phyloP scores from a whole-genome alignment of 129 eudicot species.

The Flaveria robusta region DNA sequence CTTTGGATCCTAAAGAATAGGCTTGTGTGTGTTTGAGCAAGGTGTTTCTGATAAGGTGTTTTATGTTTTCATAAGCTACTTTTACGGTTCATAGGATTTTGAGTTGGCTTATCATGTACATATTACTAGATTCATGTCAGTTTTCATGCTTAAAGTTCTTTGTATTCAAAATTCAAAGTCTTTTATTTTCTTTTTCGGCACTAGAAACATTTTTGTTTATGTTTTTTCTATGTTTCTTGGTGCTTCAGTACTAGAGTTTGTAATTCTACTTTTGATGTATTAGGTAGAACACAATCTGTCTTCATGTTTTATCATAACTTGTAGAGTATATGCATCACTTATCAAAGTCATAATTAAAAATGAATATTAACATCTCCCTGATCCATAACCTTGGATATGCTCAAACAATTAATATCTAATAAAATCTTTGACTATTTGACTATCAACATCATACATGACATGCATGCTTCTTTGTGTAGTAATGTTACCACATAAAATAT shows the following conservation, averaged over 20 bases:
- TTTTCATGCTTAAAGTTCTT: background rate
- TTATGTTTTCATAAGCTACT: no score
- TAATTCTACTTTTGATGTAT: background rate
- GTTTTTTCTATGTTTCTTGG: background rate
- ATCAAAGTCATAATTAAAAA: background rate
- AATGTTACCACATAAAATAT: background rate
- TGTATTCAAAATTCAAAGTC: background rate
- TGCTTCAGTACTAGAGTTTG: background rate
- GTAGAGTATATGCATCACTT: background rate
- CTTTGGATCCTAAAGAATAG: no score
- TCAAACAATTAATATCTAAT: background rate
- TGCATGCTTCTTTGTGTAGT: background rate
- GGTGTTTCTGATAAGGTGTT: no score
- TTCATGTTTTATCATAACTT: background rate
- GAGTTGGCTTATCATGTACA: no score
- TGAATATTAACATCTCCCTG: background rate
- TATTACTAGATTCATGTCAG: background rate
- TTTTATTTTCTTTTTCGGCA: background rate
- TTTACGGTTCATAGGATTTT: no score
- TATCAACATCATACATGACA: constrained; percentile 10
- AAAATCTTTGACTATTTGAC: background rate
- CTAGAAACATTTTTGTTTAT: background rate
- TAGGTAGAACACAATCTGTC: no score
- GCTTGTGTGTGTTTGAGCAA: no score
- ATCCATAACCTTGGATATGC: background rate